Evolutionary conservation across 306 rosid genomes (phyloP), one percentile per base, ranked within the genome.

Genomic region (Medicago ruthenica): DNA sequence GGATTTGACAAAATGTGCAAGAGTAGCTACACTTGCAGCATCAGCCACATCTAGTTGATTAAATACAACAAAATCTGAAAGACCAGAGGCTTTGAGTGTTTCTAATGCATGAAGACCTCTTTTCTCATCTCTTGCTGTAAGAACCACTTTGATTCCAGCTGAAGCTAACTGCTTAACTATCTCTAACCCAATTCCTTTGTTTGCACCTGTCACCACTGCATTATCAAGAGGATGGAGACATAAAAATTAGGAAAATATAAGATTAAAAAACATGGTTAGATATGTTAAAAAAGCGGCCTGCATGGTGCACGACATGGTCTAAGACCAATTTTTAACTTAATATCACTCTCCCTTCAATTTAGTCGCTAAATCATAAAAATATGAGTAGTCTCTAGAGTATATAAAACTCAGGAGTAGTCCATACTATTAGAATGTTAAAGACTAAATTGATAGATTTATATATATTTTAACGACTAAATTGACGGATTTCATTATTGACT

Each of bases 141-240:
- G 82, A 8, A 84, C 83, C 48, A 84, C 87, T n/a, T 81, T 81
- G 12, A 84, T 68, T 2, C 87, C 83, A 40, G 36, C 14, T 54
- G 67, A 68, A 67, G 85, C 85, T n/a, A 84, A 73, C 24, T 80
- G 80, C 22, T 3, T 80, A 0, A 77, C 82, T 16, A 66, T 54
- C 75, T 77, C 83, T 7, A 79, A 75, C 7, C 86, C 86, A 70
- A 83, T 83, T 11, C 86, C 86, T 72, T 79, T 80, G 7, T 83
- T 83, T 45, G 81, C 27, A 0, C 86, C 86, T 1, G 81, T 79
- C 61, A 79, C 83, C 0, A 79, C 81, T 47, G 83, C 86, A 70
- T 70, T 2, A 24, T 24, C 2, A 24, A 24, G 36, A 31, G 36
- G 36, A 5, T 0, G 37, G 5, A 34, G 7, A 34, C 16, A 47